Percentiles rank a stretch among this genome's conserved stretches.
Evolutionary conservation across 2,329 filamentous ascomycete species (phyloP).

Genomic region (Colletotrichum sp.): DNA sequence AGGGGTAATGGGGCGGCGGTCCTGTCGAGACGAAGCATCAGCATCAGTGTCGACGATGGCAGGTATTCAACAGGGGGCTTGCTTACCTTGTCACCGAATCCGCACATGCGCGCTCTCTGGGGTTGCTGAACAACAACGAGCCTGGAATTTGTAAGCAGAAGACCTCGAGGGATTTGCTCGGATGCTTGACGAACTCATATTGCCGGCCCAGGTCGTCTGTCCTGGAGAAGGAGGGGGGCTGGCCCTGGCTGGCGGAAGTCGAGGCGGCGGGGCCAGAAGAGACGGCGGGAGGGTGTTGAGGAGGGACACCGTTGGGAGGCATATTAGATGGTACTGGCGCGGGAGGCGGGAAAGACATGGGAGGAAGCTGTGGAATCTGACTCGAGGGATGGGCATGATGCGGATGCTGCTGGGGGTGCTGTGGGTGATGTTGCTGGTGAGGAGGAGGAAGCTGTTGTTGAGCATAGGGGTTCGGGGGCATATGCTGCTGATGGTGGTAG

Average conservation of each 20-base stretch:
- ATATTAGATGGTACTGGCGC: constrained; percentile 15
- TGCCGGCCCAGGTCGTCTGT: constrained; percentile 1
- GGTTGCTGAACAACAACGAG: constrained; percentile 90
- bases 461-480: not conserved
- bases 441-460: constrained; percentile 3
- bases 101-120: constrained; percentile 94
- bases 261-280: not conserved
- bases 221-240: not conserved
- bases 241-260: not conserved
- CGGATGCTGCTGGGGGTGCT: not conserved
- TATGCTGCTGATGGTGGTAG: constrained; percentile 15
- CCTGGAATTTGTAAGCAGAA: constrained; percentile 39
- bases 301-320: constrained; percentile 10
- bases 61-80: not conserved
- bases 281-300: constrained; percentile 1
- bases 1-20: constrained; percentile 93
- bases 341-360: constrained; percentile 15
- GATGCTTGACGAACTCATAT: constrained; percentile 6
- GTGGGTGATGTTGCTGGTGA: not conserved
- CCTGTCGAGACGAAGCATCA: constrained; percentile 55
- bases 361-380: constrained; percentile 17
- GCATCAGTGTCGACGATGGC: constrained; percentile 24
- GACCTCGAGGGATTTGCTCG: not conserved
- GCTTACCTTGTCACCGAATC: constrained; percentile 92
- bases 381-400: constrained; percentile 13